These are phyloP conservation scores for Gynochthodes officinalis DNA, from an alignment of 257 asterid species.

Conservation along the genomic window DNA sequence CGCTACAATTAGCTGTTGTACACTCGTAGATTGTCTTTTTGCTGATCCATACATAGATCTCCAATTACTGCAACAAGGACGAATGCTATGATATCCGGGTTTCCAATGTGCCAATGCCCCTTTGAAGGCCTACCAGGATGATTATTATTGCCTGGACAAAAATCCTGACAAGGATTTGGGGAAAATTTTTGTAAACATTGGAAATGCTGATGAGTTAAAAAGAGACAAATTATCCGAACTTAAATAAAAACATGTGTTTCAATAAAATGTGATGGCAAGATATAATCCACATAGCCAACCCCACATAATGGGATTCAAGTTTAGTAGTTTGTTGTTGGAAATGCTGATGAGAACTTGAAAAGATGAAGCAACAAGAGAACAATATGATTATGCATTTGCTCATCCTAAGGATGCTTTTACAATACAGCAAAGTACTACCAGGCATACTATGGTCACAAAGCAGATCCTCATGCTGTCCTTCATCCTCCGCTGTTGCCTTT, in stretches of 20 bases:
- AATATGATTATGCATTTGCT: slow-evolving; percentile 87
- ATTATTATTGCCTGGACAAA: slow-evolving; percentile 78
- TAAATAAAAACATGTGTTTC: too few relatives aligned
- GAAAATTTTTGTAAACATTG: slow-evolving; percentile 68
- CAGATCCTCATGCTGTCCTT: slow-evolving; percentile 88
- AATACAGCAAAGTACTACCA: slow-evolving; percentile 84
- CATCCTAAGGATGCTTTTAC: slow-evolving; percentile 92
- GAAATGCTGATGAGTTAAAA: slow-evolving; percentile 91
- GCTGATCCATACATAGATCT: slow-evolving; percentile 56
- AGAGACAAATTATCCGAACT: too few relatives aligned
- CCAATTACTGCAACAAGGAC: slow-evolving; percentile 88
- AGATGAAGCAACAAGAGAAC: slow-evolving; percentile 91
- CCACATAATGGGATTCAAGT: too few relatives aligned
- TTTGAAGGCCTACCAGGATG: slow-evolving; percentile 36
- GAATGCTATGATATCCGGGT: slow-evolving; percentile 83
- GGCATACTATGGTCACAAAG: slow-evolving; percentile 91
- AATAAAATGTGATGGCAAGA: too few relatives aligned
- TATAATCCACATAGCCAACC: too few relatives aligned
- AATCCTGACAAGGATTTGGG: slow-evolving; percentile 81
- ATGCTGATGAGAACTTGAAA: slow-evolving; percentile 90
- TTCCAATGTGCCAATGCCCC: slow-evolving; percentile 36
- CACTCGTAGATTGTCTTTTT: slow-evolving; percentile 36
- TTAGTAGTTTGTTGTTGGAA: too few relatives aligned
- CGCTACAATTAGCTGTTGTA: slow-evolving; percentile 45
- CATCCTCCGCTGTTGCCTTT: slow-evolving; percentile 77